Base-by-base conservation (phyloP, 495 filamentous ascomycete genomes). In the Penicilliopsis zonata region DNA sequence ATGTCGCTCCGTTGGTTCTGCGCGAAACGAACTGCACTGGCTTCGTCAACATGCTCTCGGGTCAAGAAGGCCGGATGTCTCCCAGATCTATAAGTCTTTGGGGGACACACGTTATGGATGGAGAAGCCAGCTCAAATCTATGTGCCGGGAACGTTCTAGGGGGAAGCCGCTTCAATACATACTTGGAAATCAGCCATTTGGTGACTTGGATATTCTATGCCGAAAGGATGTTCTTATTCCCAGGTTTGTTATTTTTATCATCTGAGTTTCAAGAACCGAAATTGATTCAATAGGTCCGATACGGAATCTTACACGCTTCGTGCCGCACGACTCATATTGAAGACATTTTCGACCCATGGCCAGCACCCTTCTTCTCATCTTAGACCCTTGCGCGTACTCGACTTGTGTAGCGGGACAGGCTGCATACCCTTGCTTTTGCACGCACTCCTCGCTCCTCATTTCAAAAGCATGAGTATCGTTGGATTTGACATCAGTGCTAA, bases 91-190 rank as follows among this genome's bases (percentile, higher is more conserved):
- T 29, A 16, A 16, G 13, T 13, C 16, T 5, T 14, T 20, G 13
- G 32, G 23, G 10, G 7, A 33, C 18, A 27, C 28, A 5, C 17
- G 10, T 6, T 13, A 14, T 12, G 43, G 40, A 43, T 57, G 55
- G 57, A 50, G 31, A 23, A 43, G 24, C 10, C 43, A 49, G 3
- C 47, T 82, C 0, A 46, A 46, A 19, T 40, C 50, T 1, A 63
- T 82, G 35, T 84, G 77, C 35, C 35, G 49, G 9, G 46, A 67
- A 21, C 67, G 90, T 23, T 65, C 71, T 2, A 52, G 38, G 17
- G 86, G 86, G 1, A 57, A 69, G 22, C 90, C 90, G 0, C 59
- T 98, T 5, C 90, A 96, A 47, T 98, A 95, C 46, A 70, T 95
- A 8, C 63, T 98, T 3, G 86, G 86, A 0, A 74, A 75, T 10